Evolutionary conservation across 306 rosid species (phyloP).

Genomic region (Begonia masoniana): DNA sequence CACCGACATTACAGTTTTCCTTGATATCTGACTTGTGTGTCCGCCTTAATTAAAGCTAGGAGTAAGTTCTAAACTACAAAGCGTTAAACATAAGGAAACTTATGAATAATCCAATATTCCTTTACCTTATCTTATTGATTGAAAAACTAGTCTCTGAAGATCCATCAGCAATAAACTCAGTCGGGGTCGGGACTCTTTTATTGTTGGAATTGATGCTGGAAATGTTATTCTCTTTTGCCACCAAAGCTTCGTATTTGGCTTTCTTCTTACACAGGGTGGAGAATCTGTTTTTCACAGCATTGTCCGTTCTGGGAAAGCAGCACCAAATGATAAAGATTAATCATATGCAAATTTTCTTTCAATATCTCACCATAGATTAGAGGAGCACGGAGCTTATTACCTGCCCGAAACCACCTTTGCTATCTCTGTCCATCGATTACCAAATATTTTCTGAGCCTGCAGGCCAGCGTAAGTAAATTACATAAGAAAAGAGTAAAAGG

Average conservation of each 20-base stretch:
- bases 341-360: neutral
- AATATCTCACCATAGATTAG: neutral
- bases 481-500: no score
- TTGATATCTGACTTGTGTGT: slow-evolving; percentile 49
- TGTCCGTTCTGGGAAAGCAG: slow-evolving; percentile 70
- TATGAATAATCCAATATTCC: slow-evolving; percentile 3
- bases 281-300: slow-evolving; percentile 98
- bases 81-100: neutral
- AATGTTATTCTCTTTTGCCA: slow-evolving; percentile 72
- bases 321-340: neutral
- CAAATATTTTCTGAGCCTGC: slow-evolving; percentile 93
- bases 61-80: slow-evolving; percentile 1
- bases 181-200: slow-evolving; percentile 48
- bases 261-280: slow-evolving; percentile 95
- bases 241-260: slow-evolving; percentile 90
- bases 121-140: slow-evolving; percentile 72
- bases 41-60: slow-evolving; percentile 33
- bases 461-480: slow-evolving; percentile 16
- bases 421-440: slow-evolving; percentile 98
- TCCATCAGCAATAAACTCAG: slow-evolving; percentile 27
- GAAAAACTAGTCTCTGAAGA: slow-evolving; percentile 40
- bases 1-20: slow-evolving; percentile 35
- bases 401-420: slow-evolving; percentile 99
- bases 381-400: slow-evolving; percentile 26
- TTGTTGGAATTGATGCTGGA: slow-evolving; percentile 52